Percentiles rank a stretch among this genome's conserved stretches.
These are phyloP conservation scores for Aspergillus viridinutans DNA, from an alignment of 2,329 filamentous ascomycete species.

Conservation along the genomic window DNA sequence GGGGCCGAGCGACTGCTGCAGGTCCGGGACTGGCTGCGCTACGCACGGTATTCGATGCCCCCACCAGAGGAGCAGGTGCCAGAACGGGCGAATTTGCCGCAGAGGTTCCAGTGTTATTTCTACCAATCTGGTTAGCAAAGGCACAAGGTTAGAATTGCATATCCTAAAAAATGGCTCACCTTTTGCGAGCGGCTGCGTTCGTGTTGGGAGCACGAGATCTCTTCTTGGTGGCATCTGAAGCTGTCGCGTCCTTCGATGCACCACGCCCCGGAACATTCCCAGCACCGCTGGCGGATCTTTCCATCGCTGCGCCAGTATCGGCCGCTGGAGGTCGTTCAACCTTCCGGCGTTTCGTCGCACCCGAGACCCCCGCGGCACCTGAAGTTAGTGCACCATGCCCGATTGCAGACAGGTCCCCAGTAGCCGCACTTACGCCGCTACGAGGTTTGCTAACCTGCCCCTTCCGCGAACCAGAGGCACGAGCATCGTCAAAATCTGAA, in stretches of 20 bases:
- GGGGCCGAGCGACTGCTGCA: slow-evolving; percentile 54
- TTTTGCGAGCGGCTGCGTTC: slow-evolving; percentile 66
- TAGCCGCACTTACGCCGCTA: slow-evolving; percentile 21
- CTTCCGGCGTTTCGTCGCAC: slow-evolving; percentile 70
- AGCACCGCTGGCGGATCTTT: slow-evolving; percentile 37
- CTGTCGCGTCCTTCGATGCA: slow-evolving; percentile 58
- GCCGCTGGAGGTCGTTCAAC: slow-evolving; percentile 61
- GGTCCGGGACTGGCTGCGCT: slow-evolving; percentile 59
- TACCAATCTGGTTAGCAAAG: slow-evolving; percentile 9
- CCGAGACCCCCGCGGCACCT: slow-evolving; percentile 54
- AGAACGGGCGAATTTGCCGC: slow-evolving; percentile 63
- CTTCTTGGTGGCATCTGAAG: slow-evolving; percentile 64
- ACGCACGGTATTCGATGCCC: slow-evolving; percentile 59
- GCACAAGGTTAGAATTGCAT: background rate
- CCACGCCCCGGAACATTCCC: slow-evolving; percentile 29
- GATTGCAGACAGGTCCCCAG: slow-evolving; percentile 17
- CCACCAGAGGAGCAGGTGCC: slow-evolving; percentile 70
- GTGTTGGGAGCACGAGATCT: slow-evolving; percentile 68
- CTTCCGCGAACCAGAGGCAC: slow-evolving; percentile 48
- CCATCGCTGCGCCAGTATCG: slow-evolving; percentile 34
- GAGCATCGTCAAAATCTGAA: slow-evolving; percentile 71
- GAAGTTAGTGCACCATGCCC: slow-evolving; percentile 7
- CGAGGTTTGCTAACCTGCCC: slow-evolving; percentile 52
- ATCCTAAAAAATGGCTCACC: slow-evolving; percentile 48
- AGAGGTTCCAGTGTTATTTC: slow-evolving; percentile 46